These are phyloP conservation scores for Kluyveromyces siamensis DNA, from an alignment of 805 yeast species.

Conservation along the genomic window DNA sequence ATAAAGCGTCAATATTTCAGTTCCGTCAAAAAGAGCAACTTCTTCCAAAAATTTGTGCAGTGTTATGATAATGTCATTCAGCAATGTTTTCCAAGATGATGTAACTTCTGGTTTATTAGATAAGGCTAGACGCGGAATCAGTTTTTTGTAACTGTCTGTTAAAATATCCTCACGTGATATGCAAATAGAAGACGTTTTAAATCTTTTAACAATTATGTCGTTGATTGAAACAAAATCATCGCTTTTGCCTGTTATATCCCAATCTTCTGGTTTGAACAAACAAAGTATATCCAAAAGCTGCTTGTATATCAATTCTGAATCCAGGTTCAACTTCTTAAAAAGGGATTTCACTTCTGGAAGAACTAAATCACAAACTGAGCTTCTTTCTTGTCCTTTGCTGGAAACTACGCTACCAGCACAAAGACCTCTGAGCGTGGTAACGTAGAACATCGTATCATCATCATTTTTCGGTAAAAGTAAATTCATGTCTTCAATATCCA, in stretches of 20 bases:
- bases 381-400: constrained; percentile 17
- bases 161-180: constrained; percentile 7
- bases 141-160: constrained; percentile 11
- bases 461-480: constrained; percentile 18
- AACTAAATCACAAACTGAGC: constrained; percentile 12
- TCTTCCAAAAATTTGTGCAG: constrained; percentile 18
- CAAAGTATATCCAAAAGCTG: constrained; percentile 19
- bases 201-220: constrained; percentile 13
- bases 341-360: constrained; percentile 18
- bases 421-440: constrained; percentile 22
- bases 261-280: constrained; percentile 22
- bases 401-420: constrained; percentile 20
- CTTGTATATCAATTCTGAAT: constrained; percentile 13
- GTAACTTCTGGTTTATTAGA: constrained; percentile 16
- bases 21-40: constrained; percentile 8
- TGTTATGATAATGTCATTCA: constrained; percentile 13
- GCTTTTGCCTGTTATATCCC: constrained; percentile 22
- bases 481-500: constrained; percentile 5
- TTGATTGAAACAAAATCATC: constrained; percentile 13
- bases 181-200: constrained; percentile 12
- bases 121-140: constrained; percentile 14
- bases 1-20: constrained; percentile 8
- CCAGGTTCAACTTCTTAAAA: constrained; percentile 16
- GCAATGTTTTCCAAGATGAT: constrained; percentile 19
- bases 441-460: constrained; percentile 15